Conservation (phyloP, 495 filamentous ascomycete genomes). For the Xylaria flabelliformis region DNA sequence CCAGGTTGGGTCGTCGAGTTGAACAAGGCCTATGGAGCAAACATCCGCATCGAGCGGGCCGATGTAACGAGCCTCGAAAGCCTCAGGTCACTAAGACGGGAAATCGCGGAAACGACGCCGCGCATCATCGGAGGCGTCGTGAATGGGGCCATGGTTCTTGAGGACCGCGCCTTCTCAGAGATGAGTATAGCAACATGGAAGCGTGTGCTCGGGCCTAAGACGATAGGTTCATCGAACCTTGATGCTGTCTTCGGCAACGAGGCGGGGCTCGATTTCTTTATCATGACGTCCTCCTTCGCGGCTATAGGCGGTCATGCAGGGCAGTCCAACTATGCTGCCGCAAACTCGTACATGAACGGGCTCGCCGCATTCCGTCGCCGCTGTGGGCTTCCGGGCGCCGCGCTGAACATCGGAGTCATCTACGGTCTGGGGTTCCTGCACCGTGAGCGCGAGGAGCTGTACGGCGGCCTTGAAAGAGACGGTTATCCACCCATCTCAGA, state of each 20-base stretch:
- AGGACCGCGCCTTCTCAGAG: slow-evolving; percentile 54
- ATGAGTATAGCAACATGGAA: slow-evolving; percentile 52
- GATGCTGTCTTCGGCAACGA: slow-evolving; percentile 39
- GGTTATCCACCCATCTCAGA: slow-evolving; percentile 63
- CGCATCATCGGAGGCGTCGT: slow-evolving; percentile 52
- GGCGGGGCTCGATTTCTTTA: slow-evolving; percentile 52
- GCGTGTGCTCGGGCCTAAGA: slow-evolving; percentile 52
- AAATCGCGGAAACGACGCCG: slow-evolving; percentile 36
- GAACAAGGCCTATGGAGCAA: slow-evolving; percentile 35
- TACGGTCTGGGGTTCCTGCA: slow-evolving; percentile 64
- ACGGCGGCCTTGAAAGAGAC: slow-evolving; percentile 50
- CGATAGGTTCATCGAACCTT: slow-evolving; percentile 50
- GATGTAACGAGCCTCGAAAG: slow-evolving; percentile 44
- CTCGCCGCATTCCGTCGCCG: slow-evolving; percentile 46
- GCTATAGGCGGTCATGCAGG: slow-evolving; percentile 54
- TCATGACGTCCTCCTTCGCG: slow-evolving; percentile 57
- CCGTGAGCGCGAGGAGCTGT: slow-evolving; percentile 51
- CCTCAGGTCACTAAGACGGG: slow-evolving; percentile 40
- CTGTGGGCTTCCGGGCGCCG: slow-evolving; percentile 46
- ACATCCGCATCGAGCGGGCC: slow-evolving; percentile 42
- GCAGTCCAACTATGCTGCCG: slow-evolving; percentile 63
- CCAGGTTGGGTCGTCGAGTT: slow-evolving; percentile 55
- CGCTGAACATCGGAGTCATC: slow-evolving; percentile 63
- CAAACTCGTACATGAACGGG: slow-evolving; percentile 62
- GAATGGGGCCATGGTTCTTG: slow-evolving; percentile 63